Evolutionary conservation across 345 rosid species (phyloP).

Genomic region (Gossypioides kirkii): DNA sequence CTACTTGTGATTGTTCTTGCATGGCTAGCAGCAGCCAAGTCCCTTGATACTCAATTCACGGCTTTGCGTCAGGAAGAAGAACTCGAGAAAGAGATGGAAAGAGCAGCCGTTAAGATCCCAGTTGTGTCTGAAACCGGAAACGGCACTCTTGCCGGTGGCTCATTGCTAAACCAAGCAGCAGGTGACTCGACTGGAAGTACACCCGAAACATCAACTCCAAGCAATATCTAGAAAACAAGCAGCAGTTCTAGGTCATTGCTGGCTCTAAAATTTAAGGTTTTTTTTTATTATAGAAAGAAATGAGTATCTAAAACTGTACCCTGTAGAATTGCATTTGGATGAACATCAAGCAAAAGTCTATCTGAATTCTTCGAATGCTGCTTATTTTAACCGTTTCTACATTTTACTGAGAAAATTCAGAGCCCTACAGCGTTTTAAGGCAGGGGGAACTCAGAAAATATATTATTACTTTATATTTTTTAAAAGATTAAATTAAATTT

Average conservation of each 20-base stretch:
- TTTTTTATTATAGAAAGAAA: constrained; percentile 19
- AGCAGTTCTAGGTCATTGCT: constrained; percentile 15
- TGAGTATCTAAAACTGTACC: background rate
- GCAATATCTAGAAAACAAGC: constrained; percentile 20
- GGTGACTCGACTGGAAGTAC: constrained; percentile 34
- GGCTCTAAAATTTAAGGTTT: constrained; percentile 25
- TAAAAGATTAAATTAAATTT: no score
- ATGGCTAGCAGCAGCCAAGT: constrained; percentile 85
- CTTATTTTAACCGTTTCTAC: background rate
- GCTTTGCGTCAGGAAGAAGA: constrained; percentile 76
- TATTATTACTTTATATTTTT: no score
- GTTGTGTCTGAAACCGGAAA: constrained; percentile 53
- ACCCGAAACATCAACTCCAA: constrained; percentile 38
- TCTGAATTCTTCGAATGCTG: background rate
- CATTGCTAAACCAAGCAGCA: constrained; percentile 25
- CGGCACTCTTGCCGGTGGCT: constrained; percentile 32
- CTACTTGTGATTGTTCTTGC: constrained; percentile 73
- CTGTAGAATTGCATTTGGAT: constrained; percentile 17
- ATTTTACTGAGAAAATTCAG: no score
- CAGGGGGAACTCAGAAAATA: no score
- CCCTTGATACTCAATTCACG: constrained; percentile 73
- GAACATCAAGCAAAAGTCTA: background rate
- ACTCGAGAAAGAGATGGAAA: constrained; percentile 91
- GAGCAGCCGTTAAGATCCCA: constrained; percentile 71
- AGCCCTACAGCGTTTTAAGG: no score